Evolutionary conservation across 1,139 yeast species (phyloP), one percentile per base, ranked within the genome.

Genomic region (Pichia sp.): DNA sequence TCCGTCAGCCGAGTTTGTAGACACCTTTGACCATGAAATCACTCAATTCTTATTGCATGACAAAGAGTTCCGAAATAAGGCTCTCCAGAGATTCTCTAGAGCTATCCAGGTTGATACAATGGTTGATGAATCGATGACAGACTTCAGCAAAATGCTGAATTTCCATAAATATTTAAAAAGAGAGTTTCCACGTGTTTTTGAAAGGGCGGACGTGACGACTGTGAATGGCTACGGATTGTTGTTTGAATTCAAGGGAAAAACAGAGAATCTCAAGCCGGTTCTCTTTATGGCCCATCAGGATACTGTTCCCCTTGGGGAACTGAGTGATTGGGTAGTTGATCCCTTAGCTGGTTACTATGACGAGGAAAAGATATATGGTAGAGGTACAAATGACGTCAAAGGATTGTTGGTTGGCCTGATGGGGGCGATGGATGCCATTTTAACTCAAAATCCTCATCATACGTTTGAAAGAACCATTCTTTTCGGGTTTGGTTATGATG

Each of bases 221-320:
- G 69, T 73, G 35, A 74, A 73, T 52, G 65, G 70, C 29, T 70
- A 68, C 49, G 77, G 77, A 47, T 49, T 58, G 38, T 43, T 58
- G 4, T 51, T 49, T 41, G 57, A 55, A 35, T 52, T 56, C 44
- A n/a, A 40, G 52, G 95, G 95, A 23, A 57, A 75, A 0, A 65
- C 78, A 49, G 41, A 63, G 10, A n/a, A 42, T 31, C 66, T 81
- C 54, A 79, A 81, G 58, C 95, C 95, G 3, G 52, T 80, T 23
- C 57, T 85, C 58, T 67, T 85, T 38, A 74, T 81, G 65, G 88
- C 92, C 3, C 95, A 86, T 62, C 87, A 81, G 59, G 95, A 85
- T 58, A 85, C 81, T 4, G 95, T 85, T 7, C 95, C 95, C 0
- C 82, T 85, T 10, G 50, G 49, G 16, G 52, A 49, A 35, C 78